Percentiles rank a stretch among this genome's conserved stretches.
Conservation (phyloP, 2,329 filamentous ascomycete species). For the Ambrosiella xylebori region DNA sequence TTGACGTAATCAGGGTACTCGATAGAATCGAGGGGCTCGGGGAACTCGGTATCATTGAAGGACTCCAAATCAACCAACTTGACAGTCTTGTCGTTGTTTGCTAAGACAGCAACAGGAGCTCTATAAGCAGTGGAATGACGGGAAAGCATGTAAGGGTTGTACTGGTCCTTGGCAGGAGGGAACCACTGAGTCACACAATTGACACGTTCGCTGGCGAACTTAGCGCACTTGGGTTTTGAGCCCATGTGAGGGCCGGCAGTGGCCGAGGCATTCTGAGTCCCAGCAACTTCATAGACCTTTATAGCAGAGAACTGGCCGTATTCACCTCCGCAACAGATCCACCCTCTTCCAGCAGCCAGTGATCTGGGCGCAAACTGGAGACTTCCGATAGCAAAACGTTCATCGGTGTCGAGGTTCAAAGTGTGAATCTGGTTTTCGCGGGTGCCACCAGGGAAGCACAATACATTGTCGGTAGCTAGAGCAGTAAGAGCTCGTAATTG, state of each 20-base stretch:
- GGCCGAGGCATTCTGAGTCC: not conserved
- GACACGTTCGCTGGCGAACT: constrained; percentile 42
- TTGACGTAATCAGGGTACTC: constrained; percentile 77
- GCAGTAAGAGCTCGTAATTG: constrained; percentile 83
- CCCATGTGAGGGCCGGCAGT: not conserved
- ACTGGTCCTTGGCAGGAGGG: constrained; percentile 24
- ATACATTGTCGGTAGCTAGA: constrained; percentile 53
- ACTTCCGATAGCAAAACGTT: constrained; percentile 26
- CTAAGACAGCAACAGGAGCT: constrained; percentile 49
- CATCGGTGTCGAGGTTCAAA: constrained; percentile 53
- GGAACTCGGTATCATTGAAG: constrained; percentile 26
- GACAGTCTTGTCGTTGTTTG: constrained; percentile 85
- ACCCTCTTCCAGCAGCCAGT: constrained; percentile 69
- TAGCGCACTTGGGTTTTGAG: constrained; percentile 26
- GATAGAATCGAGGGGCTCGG: constrained; percentile 49
- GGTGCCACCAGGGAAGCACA: constrained; percentile 70
- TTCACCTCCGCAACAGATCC: constrained; percentile 81
- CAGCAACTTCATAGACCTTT: constrained; percentile 27
- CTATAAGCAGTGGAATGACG: constrained; percentile 24
- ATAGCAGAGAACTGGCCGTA: constrained; percentile 76
- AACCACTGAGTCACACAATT: constrained; percentile 51
- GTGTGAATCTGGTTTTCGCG: constrained; percentile 49
- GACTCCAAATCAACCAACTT: constrained; percentile 62
- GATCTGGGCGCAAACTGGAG: constrained; percentile 66
- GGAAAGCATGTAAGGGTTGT: constrained; percentile 11